Percentiles rank a stretch among this genome's conserved stretches.
These are phyloP conservation scores for Circinella umbellata DNA, from an alignment of 371 early-diverging fungal genomes.

Conservation along the genomic window DNA sequence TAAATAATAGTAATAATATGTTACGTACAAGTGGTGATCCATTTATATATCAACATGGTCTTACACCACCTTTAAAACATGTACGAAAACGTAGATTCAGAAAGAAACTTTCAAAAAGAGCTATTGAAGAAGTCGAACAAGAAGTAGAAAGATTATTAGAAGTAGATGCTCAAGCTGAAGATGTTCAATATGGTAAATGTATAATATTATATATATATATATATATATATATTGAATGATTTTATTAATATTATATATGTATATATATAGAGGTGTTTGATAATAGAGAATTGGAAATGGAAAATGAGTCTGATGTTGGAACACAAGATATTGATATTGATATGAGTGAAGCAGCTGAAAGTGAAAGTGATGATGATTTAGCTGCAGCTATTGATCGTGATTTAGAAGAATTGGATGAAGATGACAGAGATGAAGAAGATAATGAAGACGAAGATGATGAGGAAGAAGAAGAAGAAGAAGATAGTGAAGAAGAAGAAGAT, in stretches of 20 bases:
- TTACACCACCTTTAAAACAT: slow-evolving; percentile 91
- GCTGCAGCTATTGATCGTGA: slow-evolving; percentile 55
- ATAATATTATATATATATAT: not conserved
- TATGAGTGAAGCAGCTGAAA: slow-evolving; percentile 46
- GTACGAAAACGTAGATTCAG: slow-evolving; percentile 89
- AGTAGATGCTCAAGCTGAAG: slow-evolving; percentile 82
- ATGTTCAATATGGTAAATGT: slow-evolving; percentile 66
- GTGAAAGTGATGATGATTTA: slow-evolving; percentile 54
- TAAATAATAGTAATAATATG: slow-evolving; percentile 13
- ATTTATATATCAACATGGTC: slow-evolving; percentile 81
- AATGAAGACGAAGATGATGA: slow-evolving; percentile 51
- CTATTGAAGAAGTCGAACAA: slow-evolving; percentile 88
- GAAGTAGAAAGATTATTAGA: slow-evolving; percentile 87
- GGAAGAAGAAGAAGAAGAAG: slow-evolving; percentile 42
- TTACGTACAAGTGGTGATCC: slow-evolving; percentile 47
- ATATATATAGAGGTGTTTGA: slow-evolving; percentile 44
- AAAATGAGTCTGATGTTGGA: slow-evolving; percentile 46
- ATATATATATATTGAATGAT: not conserved
- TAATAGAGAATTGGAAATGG: slow-evolving; percentile 46
- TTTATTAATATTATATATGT: not conserved
- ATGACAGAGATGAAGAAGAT: slow-evolving; percentile 43
- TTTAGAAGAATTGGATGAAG: slow-evolving; percentile 50
- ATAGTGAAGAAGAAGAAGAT: slow-evolving; percentile 42
- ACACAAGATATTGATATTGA: slow-evolving; percentile 57
- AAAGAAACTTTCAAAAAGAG: slow-evolving; percentile 84